Conservation (phyloP, 164 flowering plant species). For the Chimonanthus salicifolius region DNA sequence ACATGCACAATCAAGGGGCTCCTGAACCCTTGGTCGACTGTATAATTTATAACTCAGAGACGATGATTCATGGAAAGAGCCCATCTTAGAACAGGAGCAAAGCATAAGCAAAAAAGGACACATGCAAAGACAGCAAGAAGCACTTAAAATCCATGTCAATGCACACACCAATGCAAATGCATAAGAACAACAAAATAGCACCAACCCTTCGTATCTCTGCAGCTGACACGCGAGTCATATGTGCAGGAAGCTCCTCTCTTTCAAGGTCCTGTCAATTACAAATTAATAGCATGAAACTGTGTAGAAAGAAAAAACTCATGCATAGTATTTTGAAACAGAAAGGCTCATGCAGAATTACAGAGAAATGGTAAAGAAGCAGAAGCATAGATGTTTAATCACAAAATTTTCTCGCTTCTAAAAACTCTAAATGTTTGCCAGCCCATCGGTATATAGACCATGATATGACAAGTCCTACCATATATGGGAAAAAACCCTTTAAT, state of each 20-base stretch:
- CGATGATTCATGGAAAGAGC: neutral
- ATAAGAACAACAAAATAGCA: too few species aligned
- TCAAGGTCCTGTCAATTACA: slow-evolving; percentile 29
- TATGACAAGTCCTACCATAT: neutral
- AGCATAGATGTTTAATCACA: neutral
- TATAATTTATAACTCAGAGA: too few species aligned
- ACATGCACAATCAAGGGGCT: neutral
- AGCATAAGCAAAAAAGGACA: neutral
- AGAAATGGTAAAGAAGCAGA: neutral
- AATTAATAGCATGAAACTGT: neutral
- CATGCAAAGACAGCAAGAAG: too few species aligned
- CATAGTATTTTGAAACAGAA: neutral
- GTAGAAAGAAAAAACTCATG: neutral
- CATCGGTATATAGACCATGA: neutral
- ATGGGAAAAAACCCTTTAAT: neutral
- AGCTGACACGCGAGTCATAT: slow-evolving; percentile 45
- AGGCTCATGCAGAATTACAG: neutral
- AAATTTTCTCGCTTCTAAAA: neutral
- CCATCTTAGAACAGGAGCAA: neutral
- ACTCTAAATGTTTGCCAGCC: neutral
- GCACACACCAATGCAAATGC: neutral
- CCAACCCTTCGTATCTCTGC: slow-evolving; percentile 39
- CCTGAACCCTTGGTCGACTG: too few species aligned
- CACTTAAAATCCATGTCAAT: neutral
- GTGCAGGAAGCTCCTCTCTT: slow-evolving; percentile 47